phyloP scores from a whole-genome alignment of 2,329 filamentous ascomycete genomes.

The Alternaria sp. region DNA sequence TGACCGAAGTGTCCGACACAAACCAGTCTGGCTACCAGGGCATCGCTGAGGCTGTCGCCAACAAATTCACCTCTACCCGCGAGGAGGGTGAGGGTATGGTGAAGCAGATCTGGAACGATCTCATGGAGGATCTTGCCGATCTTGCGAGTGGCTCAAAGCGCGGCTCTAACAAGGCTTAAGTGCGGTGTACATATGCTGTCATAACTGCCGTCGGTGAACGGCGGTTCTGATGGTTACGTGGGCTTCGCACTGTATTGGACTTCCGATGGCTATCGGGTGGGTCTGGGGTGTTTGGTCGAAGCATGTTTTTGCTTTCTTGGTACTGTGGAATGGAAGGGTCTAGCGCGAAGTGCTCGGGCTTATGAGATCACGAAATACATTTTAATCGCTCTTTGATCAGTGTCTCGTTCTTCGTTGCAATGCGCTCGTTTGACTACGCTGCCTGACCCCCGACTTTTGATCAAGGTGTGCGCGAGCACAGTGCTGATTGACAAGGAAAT shows the following conservation, averaged over 20 bases:
- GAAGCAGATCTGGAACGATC: conserved; percentile 54
- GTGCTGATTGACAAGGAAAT: neutral
- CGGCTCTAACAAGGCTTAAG: conserved; percentile 29
- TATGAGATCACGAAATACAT: conserved; percentile 39
- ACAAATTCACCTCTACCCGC: conserved; percentile 41
- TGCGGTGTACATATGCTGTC: neutral
- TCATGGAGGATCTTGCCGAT: conserved; percentile 56
- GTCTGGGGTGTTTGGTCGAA: neutral
- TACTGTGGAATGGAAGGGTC: conserved; percentile 15
- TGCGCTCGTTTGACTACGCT: neutral
- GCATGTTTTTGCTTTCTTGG: conserved; percentile 4
- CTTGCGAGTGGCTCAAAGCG: conserved; percentile 45
- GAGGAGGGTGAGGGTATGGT: conserved; percentile 52
- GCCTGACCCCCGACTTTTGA: neutral
- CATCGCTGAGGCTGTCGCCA: conserved; percentile 58
- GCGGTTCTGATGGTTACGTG: neutral
- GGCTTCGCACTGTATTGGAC: neutral
- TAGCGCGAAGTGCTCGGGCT: conserved; percentile 47
- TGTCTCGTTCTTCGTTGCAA: neutral
- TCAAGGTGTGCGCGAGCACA: neutral
- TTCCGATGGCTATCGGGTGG: conserved; percentile 1
- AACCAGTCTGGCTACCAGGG: conserved; percentile 62
- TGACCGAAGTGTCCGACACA: conserved; percentile 66
- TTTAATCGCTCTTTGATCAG: conserved; percentile 4
- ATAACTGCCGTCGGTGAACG: neutral